Percentiles rank a stretch among this genome's conserved stretches.
phyloP scores from a whole-genome alignment of 495 filamentous ascomycete species.

The Physcia stellaris region DNA sequence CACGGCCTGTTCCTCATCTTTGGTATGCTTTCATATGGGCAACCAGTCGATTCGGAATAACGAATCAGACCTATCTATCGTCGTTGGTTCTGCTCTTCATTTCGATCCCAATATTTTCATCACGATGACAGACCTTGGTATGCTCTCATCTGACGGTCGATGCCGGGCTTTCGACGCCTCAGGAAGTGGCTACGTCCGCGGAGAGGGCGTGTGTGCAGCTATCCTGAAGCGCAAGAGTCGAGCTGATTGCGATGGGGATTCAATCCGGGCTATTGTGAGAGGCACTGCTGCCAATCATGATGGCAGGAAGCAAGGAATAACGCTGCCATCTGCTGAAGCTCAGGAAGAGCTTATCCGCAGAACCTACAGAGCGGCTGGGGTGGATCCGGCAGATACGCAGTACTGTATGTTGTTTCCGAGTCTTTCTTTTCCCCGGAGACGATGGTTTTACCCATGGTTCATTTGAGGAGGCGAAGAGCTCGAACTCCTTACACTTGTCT shows the following conservation, averaged over 20 bases:
- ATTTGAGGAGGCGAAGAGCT: no score
- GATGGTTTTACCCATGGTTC: no score
- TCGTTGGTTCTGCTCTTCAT: slow-evolving; percentile 25
- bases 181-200: slow-evolving; percentile 30
- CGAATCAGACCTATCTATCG: slow-evolving; percentile 26
- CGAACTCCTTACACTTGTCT: no score
- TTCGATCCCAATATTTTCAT: slow-evolving; percentile 8
- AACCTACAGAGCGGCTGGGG: slow-evolving; percentile 9
- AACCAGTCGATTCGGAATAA: slow-evolving; percentile 25
- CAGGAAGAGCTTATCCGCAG: slow-evolving; percentile 12
- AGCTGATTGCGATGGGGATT: slow-evolving; percentile 26
- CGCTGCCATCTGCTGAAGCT: slow-evolving; percentile 14
- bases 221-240: slow-evolving; percentile 25
- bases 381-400: slow-evolving; percentile 12
- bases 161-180: slow-evolving; percentile 9
- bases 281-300: slow-evolving; percentile 23
- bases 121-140: background rate
- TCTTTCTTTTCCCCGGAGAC: no score
- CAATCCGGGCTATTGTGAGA: slow-evolving; percentile 26
- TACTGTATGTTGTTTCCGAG: no score
- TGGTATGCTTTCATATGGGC: slow-evolving; percentile 14
- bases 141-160: slow-evolving; percentile 16
- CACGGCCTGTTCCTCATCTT: slow-evolving; percentile 20
- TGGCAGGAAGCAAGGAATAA: slow-evolving; percentile 21
- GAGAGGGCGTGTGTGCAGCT: slow-evolving; percentile 28